These are phyloP conservation scores for Hyphodiscus sp. DNA, from an alignment of 2,329 filamentous ascomycete species.

Conservation along the genomic window DNA sequence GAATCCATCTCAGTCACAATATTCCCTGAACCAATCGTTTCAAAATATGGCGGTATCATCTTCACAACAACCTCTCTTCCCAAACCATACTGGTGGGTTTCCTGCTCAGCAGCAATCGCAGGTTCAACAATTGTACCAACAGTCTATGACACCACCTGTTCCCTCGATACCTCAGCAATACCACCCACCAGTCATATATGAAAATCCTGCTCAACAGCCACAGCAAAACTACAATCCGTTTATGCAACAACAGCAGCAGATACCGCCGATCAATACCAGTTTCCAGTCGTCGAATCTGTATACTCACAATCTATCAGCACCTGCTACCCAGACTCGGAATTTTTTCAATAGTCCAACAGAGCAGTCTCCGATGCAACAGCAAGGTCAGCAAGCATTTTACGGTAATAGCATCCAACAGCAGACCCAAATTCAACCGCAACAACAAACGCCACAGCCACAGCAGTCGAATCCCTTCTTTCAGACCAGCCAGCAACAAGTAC, in stretches of 20 bases:
- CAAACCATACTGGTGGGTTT: conserved; percentile 65
- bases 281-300: conserved; percentile 35
- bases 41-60: conserved; percentile 64
- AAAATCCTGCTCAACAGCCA: conserved; percentile 20
- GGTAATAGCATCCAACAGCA: conserved; percentile 14
- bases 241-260: conserved; percentile 23
- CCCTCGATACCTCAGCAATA: conserved; percentile 28
- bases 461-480: conserved; percentile 22
- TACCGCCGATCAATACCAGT: conserved; percentile 22
- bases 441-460: conserved; percentile 19
- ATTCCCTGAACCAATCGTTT: conserved; percentile 54
- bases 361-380: conserved; percentile 31
- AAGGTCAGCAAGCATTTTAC: conserved; percentile 21
- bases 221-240: conserved; percentile 28
- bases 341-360: conserved; percentile 22
- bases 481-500: conserved; percentile 9
- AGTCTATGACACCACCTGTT: conserved; percentile 28
- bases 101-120: conserved; percentile 33
- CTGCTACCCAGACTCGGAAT: conserved; percentile 11
- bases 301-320: conserved; percentile 29
- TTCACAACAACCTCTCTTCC: conserved; percentile 59
- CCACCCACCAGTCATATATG: conserved; percentile 25
- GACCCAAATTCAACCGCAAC: conserved; percentile 12
- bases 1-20: conserved; percentile 34
- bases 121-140: conserved; percentile 31